phyloP scores from a whole-genome alignment of 192 early-diverging fungal genomes.

The Backusella mclennaniae region DNA sequence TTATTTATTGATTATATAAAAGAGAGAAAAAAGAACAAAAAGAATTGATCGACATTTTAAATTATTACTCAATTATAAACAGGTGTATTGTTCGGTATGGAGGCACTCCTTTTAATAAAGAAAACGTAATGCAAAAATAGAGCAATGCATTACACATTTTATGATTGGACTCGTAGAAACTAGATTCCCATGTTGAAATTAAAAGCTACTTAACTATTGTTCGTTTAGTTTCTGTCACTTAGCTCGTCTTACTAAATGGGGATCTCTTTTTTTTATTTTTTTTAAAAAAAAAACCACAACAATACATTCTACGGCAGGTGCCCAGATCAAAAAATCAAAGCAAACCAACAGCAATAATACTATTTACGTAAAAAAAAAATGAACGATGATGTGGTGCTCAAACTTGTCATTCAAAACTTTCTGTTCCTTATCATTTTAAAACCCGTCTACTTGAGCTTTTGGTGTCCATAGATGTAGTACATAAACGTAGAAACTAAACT shows the following conservation, averaged over 20 bases:
- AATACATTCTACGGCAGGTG: background rate
- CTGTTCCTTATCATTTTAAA: background rate
- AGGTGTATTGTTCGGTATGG: background rate
- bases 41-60: slow-evolving; percentile 1
- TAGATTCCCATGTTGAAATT: background rate
- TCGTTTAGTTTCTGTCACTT: background rate
- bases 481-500: background rate
- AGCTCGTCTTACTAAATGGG: background rate
- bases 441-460: background rate
- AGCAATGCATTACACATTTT: background rate
- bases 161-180: background rate
- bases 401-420: background rate
- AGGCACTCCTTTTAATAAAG: background rate
- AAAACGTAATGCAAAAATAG: background rate
- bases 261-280: too few relatives aligned
- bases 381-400: background rate
- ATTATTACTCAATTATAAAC: background rate
- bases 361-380: background rate
- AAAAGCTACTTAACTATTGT: background rate
- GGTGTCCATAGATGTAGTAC: background rate
- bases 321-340: background rate
- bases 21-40: background rate
- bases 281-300: background rate
- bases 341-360: background rate
- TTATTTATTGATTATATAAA: background rate